Conservation (phyloP, 352 stramenopile genomes). For the Phytophthora pistaciae region DNA sequence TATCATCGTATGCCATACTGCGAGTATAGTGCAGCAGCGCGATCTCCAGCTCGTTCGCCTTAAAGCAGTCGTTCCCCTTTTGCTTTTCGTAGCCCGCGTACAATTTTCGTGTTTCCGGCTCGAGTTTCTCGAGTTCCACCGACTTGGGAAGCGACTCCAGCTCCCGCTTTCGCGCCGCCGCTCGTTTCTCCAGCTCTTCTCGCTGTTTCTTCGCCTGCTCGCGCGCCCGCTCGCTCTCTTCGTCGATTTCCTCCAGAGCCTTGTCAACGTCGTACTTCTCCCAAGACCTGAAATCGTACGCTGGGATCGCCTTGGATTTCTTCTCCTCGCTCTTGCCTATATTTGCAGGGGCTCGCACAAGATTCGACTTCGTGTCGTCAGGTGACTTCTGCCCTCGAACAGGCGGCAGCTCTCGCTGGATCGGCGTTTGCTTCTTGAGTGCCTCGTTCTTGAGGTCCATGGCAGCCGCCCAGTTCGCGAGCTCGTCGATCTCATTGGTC, state of each 20-base stretch:
- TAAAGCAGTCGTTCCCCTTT: slow-evolving; percentile 96
- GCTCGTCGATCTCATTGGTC: slow-evolving; percentile 60
- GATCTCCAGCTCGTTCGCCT: slow-evolving; percentile 84
- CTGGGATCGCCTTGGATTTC: slow-evolving; percentile 61
- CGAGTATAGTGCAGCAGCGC: slow-evolving; percentile 90
- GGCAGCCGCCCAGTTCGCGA: slow-evolving; percentile 70
- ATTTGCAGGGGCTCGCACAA: slow-evolving; percentile 5
- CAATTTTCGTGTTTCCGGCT: slow-evolving; percentile 57
- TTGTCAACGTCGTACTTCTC: slow-evolving; percentile 92
- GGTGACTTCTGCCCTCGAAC: slow-evolving; percentile 57
- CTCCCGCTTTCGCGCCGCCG: slow-evolving; percentile 57
- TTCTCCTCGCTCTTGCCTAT: slow-evolving; percentile 22
- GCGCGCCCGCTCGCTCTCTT: slow-evolving; percentile 48
- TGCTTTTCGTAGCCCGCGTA: slow-evolving; percentile 88
- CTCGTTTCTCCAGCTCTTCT: slow-evolving; percentile 49
- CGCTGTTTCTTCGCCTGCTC: slow-evolving; percentile 46
- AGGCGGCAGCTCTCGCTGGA: slow-evolving; percentile 49
- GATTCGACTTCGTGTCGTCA: not conserved
- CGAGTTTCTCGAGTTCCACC: slow-evolving; percentile 63
- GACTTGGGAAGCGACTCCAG: slow-evolving; percentile 67
- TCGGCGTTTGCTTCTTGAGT: slow-evolving; percentile 43
- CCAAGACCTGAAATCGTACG: slow-evolving; percentile 94
- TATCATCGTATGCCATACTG: slow-evolving; percentile 86
- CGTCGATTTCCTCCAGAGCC: slow-evolving; percentile 79
- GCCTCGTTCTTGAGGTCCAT: slow-evolving; percentile 68